phyloP scores from a whole-genome alignment of 1,284 basidiomycete species.

The Pseudozyma sp. region DNA sequence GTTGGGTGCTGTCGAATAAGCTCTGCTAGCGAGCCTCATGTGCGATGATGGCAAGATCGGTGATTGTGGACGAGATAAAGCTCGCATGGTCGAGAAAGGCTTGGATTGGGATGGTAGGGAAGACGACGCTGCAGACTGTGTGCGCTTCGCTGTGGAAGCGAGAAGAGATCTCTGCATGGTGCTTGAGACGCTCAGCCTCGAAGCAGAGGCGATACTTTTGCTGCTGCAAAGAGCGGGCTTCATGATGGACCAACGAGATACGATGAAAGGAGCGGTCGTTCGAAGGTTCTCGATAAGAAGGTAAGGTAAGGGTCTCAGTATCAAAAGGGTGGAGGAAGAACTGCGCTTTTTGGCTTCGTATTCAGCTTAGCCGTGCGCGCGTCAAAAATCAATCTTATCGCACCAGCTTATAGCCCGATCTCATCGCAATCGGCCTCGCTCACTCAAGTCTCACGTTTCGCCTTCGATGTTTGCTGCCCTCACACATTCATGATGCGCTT shows the following conservation, averaged over 20 bases:
- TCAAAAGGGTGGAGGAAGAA: not conserved
- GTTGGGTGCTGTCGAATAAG: constrained; percentile 51
- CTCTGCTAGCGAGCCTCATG: not conserved
- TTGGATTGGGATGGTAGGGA: not conserved
- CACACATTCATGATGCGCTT: not conserved
- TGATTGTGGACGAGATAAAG: not conserved
- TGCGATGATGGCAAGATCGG: not conserved
- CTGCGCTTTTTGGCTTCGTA: not conserved
- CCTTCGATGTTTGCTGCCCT: not conserved
- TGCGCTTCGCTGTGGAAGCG: not conserved
- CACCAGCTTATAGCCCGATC: constrained; percentile 3
- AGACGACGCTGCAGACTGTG: not conserved
- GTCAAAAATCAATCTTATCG: not conserved
- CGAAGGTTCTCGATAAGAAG: constrained; percentile 2
- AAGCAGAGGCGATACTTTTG: not conserved
- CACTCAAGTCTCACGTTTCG: not conserved
- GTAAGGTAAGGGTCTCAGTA: not conserved
- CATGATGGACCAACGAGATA: constrained; percentile 7
- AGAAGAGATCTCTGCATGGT: constrained; percentile 7
- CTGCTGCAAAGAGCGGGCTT: constrained; percentile 11
- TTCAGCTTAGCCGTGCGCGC: constrained; percentile 7
- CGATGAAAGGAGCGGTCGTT: not conserved
- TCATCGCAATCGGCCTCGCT: not conserved
- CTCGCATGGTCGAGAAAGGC: constrained; percentile 2
- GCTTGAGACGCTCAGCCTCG: not conserved